phyloP scores from a whole-genome alignment of 2,329 filamentous ascomycete species.

The Penicillium sp. region DNA sequence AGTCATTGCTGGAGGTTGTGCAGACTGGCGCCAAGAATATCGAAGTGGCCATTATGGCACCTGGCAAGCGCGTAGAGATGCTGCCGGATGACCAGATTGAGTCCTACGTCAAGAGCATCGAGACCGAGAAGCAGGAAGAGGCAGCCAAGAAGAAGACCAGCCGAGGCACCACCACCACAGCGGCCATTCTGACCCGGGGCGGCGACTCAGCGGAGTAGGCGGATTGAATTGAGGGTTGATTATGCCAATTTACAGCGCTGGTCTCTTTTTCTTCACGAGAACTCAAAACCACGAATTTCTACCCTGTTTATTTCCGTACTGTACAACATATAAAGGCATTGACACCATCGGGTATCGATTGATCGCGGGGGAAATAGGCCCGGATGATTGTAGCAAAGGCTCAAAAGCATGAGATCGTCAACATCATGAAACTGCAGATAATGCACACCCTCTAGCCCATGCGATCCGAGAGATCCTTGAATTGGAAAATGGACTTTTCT shows the following conservation, averaged over 20 bases:
- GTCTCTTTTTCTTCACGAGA: slow-evolving; percentile 20
- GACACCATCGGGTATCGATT: slow-evolving; percentile 9
- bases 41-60: slow-evolving; percentile 96
- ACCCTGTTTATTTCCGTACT: slow-evolving; percentile 5
- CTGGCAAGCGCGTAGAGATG: slow-evolving; percentile 86
- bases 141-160: slow-evolving; percentile 94
- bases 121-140: slow-evolving; percentile 99
- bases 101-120: slow-evolving; percentile 95
- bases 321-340: slow-evolving; percentile 20
- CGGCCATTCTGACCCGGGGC: slow-evolving; percentile 65
- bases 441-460: slow-evolving; percentile 57
- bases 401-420: slow-evolving; percentile 27
- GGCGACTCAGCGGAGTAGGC: slow-evolving; percentile 30
- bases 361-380: slow-evolving; percentile 1
- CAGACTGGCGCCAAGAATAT: slow-evolving; percentile 99
- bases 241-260: slow-evolving; percentile 25
- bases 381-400: slow-evolving; percentile 1
- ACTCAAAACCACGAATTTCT: slow-evolving; percentile 22
- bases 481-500: slow-evolving; percentile 66
- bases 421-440: slow-evolving; percentile 23
- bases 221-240: slow-evolving; percentile 9
- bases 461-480: slow-evolving; percentile 67
- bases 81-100: slow-evolving; percentile 94
- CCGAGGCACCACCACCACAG: slow-evolving; percentile 43
- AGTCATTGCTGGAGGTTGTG: slow-evolving; percentile 94